Percentiles rank a stretch among this genome's conserved stretches.
Conservation (phyloP, 352 stramenopile species). For the Phytopythium kandeliae region DNA sequence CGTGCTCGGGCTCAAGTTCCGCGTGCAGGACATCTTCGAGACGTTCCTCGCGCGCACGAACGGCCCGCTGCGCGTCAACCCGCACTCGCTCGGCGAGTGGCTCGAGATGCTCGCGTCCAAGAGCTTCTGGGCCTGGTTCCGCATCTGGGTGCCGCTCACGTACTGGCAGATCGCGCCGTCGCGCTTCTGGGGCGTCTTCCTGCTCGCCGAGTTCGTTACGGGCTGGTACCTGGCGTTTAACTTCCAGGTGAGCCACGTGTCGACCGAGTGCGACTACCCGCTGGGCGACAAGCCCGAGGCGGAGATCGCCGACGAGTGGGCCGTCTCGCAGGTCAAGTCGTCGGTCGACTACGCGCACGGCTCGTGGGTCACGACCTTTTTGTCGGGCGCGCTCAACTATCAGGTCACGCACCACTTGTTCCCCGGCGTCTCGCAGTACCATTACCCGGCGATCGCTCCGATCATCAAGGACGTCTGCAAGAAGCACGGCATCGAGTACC, state of each 20-base stretch:
- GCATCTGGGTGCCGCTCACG: constrained; percentile 84
- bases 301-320: constrained; percentile 87
- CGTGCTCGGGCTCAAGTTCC: constrained; percentile 92
- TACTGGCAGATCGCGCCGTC: constrained; percentile 53
- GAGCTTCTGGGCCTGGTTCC: constrained; percentile 87
- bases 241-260: constrained; percentile 91
- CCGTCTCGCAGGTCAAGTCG: constrained; percentile 92
- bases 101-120: constrained; percentile 83
- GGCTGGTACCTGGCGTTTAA: constrained; percentile 93
- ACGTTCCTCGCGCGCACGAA: constrained; percentile 85
- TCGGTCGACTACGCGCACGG: constrained; percentile 91
- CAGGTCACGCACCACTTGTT: constrained; percentile 93
- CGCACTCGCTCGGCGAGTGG: constrained; percentile 72
- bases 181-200: constrained; percentile 77
- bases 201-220: constrained; percentile 86
- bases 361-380: constrained; percentile 85
- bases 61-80: constrained; percentile 90
- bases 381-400: constrained; percentile 96
- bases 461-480: constrained; percentile 92
- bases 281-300: constrained; percentile 50
- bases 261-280: constrained; percentile 88
- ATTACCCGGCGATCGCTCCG: constrained; percentile 90
- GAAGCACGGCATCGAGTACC: constrained; percentile 93
- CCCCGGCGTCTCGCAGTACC: constrained; percentile 92
- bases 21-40: constrained; percentile 89